Base-by-base conservation (phyloP, 306 rosid species). In the Calophaca sinica region DNA sequence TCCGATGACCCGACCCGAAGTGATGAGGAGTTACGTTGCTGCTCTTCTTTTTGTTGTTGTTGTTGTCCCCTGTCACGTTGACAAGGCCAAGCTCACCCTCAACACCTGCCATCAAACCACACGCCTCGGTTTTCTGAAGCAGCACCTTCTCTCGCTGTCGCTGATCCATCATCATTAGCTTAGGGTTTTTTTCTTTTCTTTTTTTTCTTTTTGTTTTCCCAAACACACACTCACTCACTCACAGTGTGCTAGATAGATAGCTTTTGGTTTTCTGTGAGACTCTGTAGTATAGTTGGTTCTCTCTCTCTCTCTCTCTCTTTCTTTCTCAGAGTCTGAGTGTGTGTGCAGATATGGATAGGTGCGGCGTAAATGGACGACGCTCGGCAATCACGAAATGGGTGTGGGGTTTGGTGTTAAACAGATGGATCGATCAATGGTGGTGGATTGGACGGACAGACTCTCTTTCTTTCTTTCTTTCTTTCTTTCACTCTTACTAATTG, bases 331-430 rank as follows among this genome's bases (percentile, higher is more conserved):
- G 72, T 83, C 69, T 70, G 35, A 71, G 85, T 82, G 66, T 70
- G 73, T 77, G 80, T 80, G 84, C 84, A 75, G 89, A 70, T 71
- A 69, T 39, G 3, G 44, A 39, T 8, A 8, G 9, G 48, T 42
- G 11, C 10, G 48, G 11, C 2, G 11, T 42, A 8, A 48, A 39
- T 20, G 84, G 71, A 33, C 74, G 90, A 88, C 88, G 90, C 94
- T 89, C 82, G 90, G 91, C 96, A 90, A 81, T 88, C 90, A 68
- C 81, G 93, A 90, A 86, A 88, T 88, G 90, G 93, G 71, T 62
- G 83, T 60, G 74, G 86, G 79, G 77, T 75, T 83, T 79, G 75
- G 84, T 80, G 81, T 71, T 84, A 33, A 75, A 73, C 50, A 84
- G 68, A 75, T 42, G 44, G 7, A 35, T 35, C 0, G 48, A 7